A percentile compares a stretch with the other conserved stretches of the same genome.
These are phyloP conservation scores for Dioscorea alata DNA, from an alignment of 106 monocot species.

Conservation along the genomic window DNA sequence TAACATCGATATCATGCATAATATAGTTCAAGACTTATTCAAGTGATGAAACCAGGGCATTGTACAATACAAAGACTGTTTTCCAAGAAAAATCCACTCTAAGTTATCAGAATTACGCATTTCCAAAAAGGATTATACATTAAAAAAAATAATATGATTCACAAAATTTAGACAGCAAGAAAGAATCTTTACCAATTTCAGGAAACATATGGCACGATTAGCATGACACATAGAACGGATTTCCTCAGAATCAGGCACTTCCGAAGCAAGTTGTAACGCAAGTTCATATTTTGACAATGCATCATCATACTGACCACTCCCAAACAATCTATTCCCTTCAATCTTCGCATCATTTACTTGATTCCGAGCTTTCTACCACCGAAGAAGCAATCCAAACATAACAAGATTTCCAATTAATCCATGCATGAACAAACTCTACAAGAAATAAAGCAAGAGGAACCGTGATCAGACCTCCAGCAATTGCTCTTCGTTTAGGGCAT, in stretches of 20 bases:
- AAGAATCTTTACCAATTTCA: slow-evolving; percentile 53
- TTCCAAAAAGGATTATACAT: background rate
- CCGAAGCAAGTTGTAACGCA: slow-evolving; percentile 63
- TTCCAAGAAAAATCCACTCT: background rate
- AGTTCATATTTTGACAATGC: slow-evolving; percentile 63
- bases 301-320: slow-evolving; percentile 49
- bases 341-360: slow-evolving; percentile 75
- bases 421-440: background rate
- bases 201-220: slow-evolving; percentile 71
- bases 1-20: background rate
- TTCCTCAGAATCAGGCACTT: slow-evolving; percentile 55
- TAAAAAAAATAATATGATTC: background rate
- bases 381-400: background rate
- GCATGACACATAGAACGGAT: slow-evolving; percentile 70
- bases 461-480: background rate
- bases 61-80: too few species aligned
- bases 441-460: background rate
- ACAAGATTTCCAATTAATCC: background rate
- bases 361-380: slow-evolving; percentile 37
- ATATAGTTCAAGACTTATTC: background rate
- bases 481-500: background rate
- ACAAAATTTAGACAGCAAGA: background rate
- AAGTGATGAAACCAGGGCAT: background rate
- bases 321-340: slow-evolving; percentile 70
- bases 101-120: background rate